Conservation (phyloP, 345 rosid species). For the Eucalyptus tenuipes region DNA sequence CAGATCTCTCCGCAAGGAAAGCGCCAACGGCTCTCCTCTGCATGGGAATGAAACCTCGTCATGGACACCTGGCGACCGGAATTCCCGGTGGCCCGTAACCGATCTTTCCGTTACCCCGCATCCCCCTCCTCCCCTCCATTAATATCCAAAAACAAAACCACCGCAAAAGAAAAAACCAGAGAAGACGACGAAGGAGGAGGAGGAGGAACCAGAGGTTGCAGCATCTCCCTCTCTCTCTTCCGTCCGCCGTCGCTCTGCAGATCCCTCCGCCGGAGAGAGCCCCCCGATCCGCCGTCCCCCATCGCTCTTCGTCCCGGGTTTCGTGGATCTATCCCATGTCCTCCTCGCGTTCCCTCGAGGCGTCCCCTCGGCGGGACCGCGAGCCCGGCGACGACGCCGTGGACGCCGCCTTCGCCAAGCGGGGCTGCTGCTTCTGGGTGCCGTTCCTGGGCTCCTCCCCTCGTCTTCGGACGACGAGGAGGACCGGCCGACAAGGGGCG, state of each 20-base stretch:
- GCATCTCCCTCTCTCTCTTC: neutral
- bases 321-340: neutral
- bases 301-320: neutral
- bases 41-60: neutral
- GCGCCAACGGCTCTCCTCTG: neutral
- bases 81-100: neutral
- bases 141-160: neutral
- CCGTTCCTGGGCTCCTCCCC: neutral
- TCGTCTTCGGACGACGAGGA: neutral
- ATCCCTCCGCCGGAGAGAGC: neutral
- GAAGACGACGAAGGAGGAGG: neutral
- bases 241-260: neutral
- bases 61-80: neutral
- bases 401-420: neutral
- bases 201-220: neutral
- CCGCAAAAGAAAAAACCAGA: neutral
- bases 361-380: neutral
- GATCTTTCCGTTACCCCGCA: neutral
- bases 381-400: neutral
- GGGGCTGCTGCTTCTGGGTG: conserved; percentile 4
- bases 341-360: neutral
- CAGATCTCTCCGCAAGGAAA: neutral
- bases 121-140: neutral
- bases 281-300: neutral
- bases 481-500: neutral